Evolutionary conservation across 2,329 filamentous ascomycete species (phyloP), one percentile per base, ranked within the genome.

Genomic region (Verticillium albo-atrum): DNA sequence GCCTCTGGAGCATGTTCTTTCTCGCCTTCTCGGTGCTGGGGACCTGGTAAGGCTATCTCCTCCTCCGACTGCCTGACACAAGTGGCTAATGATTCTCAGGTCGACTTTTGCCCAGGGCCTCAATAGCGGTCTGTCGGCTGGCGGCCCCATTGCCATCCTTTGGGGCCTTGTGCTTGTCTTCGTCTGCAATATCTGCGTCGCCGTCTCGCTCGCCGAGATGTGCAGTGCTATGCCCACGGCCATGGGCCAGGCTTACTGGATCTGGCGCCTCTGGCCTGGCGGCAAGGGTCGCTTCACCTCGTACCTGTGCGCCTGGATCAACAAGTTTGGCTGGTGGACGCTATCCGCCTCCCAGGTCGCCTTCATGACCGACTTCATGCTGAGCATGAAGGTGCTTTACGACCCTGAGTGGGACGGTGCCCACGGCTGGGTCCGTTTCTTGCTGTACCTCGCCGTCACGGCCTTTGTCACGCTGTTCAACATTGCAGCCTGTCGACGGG

Each of bases 351-450:
- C 80, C 1, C 79, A 83, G 61, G 75, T 80, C 25, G 82, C 81
- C 15, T 85, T 86, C 65, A 85, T 85, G 81, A 79, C 80, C 3
- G 75, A 83, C 63, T 84, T 86, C 56, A 72, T 84, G 59, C 71
- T 86, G 7, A 77, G 79, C 26, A 81, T 85, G 75, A 83, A 83
- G 68, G 70, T 79, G 23, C 74, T 85, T 68, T 84, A 83, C 63
- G 71, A 78, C 30, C 74, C 74, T 0, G 71, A 77, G 15, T 85
- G 79, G 81, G 61, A 70, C 3, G 78, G 75, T 0, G 71, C 71
- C 9, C 66, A 70, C 7, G 81, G 81, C 7, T 85, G 82, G 81
- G 73, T 83, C 6, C 71, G 81, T 58, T 84, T 86, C 62, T 69
- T 86, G 30, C 74, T 85, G 52, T 86, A 83, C 20, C 42, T 62